Evolutionary conservation across 2,329 filamentous ascomycete genomes (phyloP), one percentile per base, ranked within the genome.

Genomic region (Arthroderma uncinatum): DNA sequence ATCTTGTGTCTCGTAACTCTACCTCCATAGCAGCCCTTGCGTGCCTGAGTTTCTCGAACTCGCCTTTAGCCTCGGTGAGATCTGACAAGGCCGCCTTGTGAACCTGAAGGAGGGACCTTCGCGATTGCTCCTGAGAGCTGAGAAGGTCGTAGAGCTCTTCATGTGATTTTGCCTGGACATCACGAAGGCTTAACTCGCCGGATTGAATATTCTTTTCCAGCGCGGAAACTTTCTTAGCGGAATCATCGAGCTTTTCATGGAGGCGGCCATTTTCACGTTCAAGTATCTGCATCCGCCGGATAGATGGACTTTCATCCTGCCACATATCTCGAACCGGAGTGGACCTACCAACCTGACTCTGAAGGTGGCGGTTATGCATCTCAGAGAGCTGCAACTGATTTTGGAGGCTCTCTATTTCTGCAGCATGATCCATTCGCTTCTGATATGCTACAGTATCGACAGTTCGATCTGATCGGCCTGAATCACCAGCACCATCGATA

Each of bases 161-260:
- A 64, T 97, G 90, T 4, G 90, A 95, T 69, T 88, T 91, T 1
- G 91, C 87, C 70, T 96, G 91, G 48, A 97, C 83, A 70, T 97
- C 92, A 53, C 90, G 87, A 44, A 96, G 78, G 0, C 89, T 93
- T 4, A 97, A 77, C 69, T 96, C 88, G 10, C 91, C 93, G 36
- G 85, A 87, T 58, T 86, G 87, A 58, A 97, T 85, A 59, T 84
- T 90, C 68, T 88, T 87, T 72, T 97, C 93, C 21, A 97, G 74
- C 0, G 86, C 82, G 5, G 92, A 95, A 1, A 96, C 86, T 74
- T 96, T 96, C 77, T 89, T 92, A 16, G 86, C 79, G 2, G 92
- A 96, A 70, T 96, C 90, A 70, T 97, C 92, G 4, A 97, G 84
- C 81, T 95, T 89, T 61, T 95, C 89, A 66, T 97, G 92, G 12